phyloP scores from a whole-genome alignment of 306 rosid genomes.

The Castanospermum australe region DNA sequence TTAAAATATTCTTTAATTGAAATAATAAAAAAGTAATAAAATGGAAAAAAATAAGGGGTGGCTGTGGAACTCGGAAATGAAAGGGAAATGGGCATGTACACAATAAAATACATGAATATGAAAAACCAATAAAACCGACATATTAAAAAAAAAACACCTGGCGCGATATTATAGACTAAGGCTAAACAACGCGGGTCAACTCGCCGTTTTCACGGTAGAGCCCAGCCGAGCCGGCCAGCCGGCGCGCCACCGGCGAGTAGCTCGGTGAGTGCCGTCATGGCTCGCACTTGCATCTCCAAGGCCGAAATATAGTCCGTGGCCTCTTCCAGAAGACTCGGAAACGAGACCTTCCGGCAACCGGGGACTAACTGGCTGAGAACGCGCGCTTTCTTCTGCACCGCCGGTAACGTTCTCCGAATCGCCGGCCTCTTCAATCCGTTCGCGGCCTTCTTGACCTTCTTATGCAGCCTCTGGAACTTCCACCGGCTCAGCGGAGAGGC shows the following conservation, averaged over 20 bases:
- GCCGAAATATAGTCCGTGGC: conserved; percentile 73
- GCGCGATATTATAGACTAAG: conserved; percentile 17
- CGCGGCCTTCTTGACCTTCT: conserved; percentile 36
- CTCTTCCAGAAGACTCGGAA: conserved; percentile 80
- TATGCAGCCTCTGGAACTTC: conserved; percentile 26
- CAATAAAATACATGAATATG: conserved; percentile 44
- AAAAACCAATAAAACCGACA: conserved; percentile 15
- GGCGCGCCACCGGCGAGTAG: conserved; percentile 45
- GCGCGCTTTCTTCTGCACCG: conserved; percentile 50
- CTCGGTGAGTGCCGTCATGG: conserved; percentile 66
- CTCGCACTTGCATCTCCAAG: conserved; percentile 78
- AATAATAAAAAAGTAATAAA: conserved; percentile 21
- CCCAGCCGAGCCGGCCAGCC: conserved; percentile 11
- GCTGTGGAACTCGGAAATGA: conserved; percentile 21
- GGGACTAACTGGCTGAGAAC: conserved; percentile 68
- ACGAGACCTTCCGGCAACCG: conserved; percentile 67
- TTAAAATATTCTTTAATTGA: background rate
- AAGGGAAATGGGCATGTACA: conserved; percentile 32
- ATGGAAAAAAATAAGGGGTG: background rate
- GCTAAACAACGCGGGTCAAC: conserved; percentile 23
- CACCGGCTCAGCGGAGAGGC: conserved; percentile 41
- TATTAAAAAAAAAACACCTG: conserved; percentile 34
- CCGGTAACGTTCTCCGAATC: conserved; percentile 32
- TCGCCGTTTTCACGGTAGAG: conserved; percentile 25
- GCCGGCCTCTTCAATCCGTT: conserved; percentile 36